These are phyloP conservation scores for Aspergillus sp. DNA, from an alignment of 2,329 filamentous ascomycete genomes.

Conservation along the genomic window DNA sequence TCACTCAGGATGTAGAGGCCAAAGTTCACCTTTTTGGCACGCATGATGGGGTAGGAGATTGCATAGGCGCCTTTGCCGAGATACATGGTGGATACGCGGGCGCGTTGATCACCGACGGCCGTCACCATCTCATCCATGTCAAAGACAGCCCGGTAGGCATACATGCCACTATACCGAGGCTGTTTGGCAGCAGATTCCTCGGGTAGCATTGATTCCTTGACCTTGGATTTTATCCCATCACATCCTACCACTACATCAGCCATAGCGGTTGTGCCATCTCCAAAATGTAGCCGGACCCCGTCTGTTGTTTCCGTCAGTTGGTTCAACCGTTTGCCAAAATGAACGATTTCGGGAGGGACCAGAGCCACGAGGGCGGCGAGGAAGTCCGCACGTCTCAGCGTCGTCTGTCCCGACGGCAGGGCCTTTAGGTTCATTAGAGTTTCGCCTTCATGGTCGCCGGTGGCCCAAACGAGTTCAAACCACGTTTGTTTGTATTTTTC, in stretches of 20 bases:
- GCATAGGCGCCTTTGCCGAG: conserved; percentile 33
- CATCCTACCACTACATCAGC: conserved; percentile 40
- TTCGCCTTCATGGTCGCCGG: conserved; percentile 19
- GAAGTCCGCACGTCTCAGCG: conserved; percentile 36
- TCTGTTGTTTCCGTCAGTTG: conserved; percentile 18
- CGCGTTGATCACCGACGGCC: conserved; percentile 36
- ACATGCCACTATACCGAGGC: conserved; percentile 37
- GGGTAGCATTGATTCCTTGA: conserved; percentile 30
- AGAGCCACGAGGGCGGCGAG: conserved; percentile 35
- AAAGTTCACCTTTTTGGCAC: conserved; percentile 35
- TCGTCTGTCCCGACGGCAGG: conserved; percentile 33
- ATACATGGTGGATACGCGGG: conserved; percentile 34
- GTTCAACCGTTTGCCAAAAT: conserved; percentile 38
- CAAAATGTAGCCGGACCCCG: conserved; percentile 28
- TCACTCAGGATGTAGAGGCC: conserved; percentile 31
- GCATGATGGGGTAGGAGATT: conserved; percentile 38
- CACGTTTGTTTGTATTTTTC: conserved; percentile 33
- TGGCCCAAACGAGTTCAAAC: conserved; percentile 32
- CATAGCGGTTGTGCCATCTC: conserved; percentile 30
- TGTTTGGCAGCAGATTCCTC: conserved; percentile 12
- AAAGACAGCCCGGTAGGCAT: conserved; percentile 38
- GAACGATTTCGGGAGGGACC: conserved; percentile 31
- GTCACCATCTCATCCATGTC: conserved; percentile 35
- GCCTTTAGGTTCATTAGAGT: conserved; percentile 34
- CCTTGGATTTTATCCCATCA: conserved; percentile 38